Conservation (phyloP, 331 rosid species). For the Erythrophleum ivorense region DNA sequence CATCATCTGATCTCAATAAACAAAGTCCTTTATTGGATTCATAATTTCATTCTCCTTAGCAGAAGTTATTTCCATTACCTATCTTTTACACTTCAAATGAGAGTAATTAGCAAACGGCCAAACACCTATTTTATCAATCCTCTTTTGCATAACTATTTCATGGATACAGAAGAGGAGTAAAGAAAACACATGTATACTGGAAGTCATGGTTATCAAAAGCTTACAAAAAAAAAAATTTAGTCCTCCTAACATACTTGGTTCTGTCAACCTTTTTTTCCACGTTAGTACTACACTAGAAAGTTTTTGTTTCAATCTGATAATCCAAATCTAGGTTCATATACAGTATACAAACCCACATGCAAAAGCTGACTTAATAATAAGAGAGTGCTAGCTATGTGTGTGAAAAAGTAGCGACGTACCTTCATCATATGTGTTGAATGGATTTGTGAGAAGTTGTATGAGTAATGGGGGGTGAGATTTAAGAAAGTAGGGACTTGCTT, state of each 20-base stretch:
- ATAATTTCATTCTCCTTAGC: not conserved
- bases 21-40: not conserved
- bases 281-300: no score
- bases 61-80: not conserved
- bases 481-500: not conserved
- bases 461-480: not conserved
- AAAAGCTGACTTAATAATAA: no score
- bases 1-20: not conserved
- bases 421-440: not conserved
- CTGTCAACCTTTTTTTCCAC: no score
- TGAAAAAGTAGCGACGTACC: not conserved
- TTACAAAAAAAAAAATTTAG: no score
- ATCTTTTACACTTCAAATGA: not conserved
- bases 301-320: not conserved
- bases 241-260: no score
- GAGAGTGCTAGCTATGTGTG: no score
- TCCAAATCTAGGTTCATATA: no score
- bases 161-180: no score
- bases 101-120: not conserved
- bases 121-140: not conserved
- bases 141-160: not conserved
- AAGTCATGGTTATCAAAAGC: no score
- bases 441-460: not conserved
- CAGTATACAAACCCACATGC: no score
- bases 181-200: no score